These are phyloP conservation scores for Mycena latifolia DNA, from an alignment of 768 basidiomycete species.

Conservation along the genomic window DNA sequence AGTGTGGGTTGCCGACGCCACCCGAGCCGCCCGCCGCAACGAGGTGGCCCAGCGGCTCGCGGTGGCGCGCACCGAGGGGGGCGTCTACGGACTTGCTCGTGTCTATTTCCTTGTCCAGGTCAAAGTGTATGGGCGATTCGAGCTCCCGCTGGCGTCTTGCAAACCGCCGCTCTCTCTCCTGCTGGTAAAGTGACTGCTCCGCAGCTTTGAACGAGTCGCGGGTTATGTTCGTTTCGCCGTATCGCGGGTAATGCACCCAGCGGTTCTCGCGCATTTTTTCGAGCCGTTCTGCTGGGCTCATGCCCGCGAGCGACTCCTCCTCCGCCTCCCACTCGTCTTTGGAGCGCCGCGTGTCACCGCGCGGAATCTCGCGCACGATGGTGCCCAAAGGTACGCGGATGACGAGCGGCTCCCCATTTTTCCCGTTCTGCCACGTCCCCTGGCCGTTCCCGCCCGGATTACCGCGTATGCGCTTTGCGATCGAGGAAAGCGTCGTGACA, in stretches of 20 bases:
- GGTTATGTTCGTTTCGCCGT: slow-evolving; percentile 70
- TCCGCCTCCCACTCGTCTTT: slow-evolving; percentile 83
- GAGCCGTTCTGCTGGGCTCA: slow-evolving; percentile 61
- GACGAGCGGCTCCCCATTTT: slow-evolving; percentile 75
- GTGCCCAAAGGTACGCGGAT: slow-evolving; percentile 93
- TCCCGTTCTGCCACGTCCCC: slow-evolving; percentile 91
- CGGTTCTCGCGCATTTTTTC: slow-evolving; percentile 72
- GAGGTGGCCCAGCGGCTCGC: slow-evolving; percentile 69
- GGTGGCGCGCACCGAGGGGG: slow-evolving; percentile 71
- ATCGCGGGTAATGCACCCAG: slow-evolving; percentile 87
- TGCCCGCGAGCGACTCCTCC: slow-evolving; percentile 65
- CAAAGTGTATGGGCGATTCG: slow-evolving; percentile 64
- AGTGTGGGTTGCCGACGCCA: slow-evolving; percentile 92
- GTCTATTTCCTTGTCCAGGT: slow-evolving; percentile 68
- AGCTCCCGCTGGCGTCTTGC: slow-evolving; percentile 56
- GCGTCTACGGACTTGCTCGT: slow-evolving; percentile 60
- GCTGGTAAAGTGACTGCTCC: slow-evolving; percentile 67
- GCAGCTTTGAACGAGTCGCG: slow-evolving; percentile 80
- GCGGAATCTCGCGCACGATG: slow-evolving; percentile 81
- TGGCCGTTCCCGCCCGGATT: slow-evolving; percentile 78
- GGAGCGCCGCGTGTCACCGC: slow-evolving; percentile 72
- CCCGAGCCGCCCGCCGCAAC: slow-evolving; percentile 83
- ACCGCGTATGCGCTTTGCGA: slow-evolving; percentile 77
- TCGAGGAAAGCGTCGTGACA: slow-evolving; percentile 81
- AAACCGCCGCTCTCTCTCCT: slow-evolving; percentile 71